A percentile compares a stretch with the other conserved stretches of the same genome.
Evolutionary conservation across 176 grass and related monocot genomes (phyloP).

Genomic region (Rhynchospora pubera): DNA sequence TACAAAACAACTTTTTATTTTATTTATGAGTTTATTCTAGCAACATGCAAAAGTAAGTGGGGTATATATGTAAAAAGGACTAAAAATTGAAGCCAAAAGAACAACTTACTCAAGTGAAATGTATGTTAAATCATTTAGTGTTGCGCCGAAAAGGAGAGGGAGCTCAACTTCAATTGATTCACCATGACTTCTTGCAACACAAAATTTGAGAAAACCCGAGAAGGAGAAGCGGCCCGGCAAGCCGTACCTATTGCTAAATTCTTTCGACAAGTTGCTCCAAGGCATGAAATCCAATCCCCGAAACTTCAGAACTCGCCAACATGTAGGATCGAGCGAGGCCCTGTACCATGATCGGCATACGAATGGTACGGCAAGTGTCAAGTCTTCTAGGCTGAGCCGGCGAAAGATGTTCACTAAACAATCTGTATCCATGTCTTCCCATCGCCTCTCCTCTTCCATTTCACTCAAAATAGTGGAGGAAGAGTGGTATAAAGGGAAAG

Average conservation of each 20-base stretch:
- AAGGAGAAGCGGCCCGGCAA: conserved; percentile 26
- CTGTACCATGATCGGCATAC: conserved; percentile 69
- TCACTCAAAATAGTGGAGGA: background rate
- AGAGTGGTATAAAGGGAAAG: background rate
- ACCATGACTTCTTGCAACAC: conserved; percentile 19
- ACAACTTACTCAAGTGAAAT: conserved; percentile 29
- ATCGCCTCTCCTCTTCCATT: conserved; percentile 29
- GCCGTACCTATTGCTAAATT: conserved; percentile 29
- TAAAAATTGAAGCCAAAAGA: background rate
- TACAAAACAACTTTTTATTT: background rate
- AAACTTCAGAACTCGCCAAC: conserved; percentile 69
- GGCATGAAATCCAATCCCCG: conserved; percentile 73
- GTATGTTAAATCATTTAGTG: conserved; percentile 24
- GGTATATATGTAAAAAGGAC: background rate
- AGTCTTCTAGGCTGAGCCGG: conserved; percentile 48
- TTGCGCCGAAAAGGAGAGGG: conserved; percentile 35
- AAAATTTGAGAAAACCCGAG: conserved; percentile 44
- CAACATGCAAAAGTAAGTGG: background rate
- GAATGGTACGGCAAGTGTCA: conserved; percentile 43
- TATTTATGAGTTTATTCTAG: background rate
- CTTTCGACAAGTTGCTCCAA: conserved; percentile 36
- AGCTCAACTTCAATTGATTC: conserved; percentile 24
- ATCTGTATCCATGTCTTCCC: conserved; percentile 64
- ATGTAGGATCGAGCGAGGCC: conserved; percentile 46
- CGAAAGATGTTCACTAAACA: conserved; percentile 62